Evolutionary conservation across 495 filamentous ascomycete species (phyloP).

Genomic region (Monascus purpureus): DNA sequence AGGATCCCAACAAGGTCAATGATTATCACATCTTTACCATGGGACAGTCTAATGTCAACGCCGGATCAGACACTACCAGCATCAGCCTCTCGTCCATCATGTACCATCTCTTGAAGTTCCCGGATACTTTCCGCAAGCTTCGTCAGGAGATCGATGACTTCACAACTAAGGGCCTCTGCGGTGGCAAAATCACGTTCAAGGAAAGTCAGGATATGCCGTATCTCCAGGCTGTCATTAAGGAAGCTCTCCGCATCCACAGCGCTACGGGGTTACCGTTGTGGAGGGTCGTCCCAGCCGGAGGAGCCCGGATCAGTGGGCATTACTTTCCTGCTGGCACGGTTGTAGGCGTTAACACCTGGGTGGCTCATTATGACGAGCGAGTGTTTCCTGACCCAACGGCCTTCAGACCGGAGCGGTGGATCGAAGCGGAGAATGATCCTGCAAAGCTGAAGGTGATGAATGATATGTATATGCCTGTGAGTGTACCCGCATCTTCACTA

Average conservation of each 20-base stretch:
- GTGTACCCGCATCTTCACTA: slow-evolving; percentile 2
- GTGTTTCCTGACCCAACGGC: slow-evolving; percentile 29
- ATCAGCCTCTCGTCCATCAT: slow-evolving; percentile 36
- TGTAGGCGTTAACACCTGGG: slow-evolving; percentile 42
- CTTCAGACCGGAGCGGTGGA: slow-evolving; percentile 25
- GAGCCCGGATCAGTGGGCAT: slow-evolving; percentile 18
- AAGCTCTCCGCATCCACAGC: slow-evolving; percentile 26
- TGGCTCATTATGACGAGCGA: slow-evolving; percentile 30
- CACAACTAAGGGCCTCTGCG: slow-evolving; percentile 17
- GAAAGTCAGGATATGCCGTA: slow-evolving; percentile 36
- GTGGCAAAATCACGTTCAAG: slow-evolving; percentile 24
- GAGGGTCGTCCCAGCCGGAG: slow-evolving; percentile 27
- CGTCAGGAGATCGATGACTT: slow-evolving; percentile 32
- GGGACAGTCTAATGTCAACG: slow-evolving; percentile 36
- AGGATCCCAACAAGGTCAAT: slow-evolving; percentile 43
- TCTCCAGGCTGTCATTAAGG: slow-evolving; percentile 34
- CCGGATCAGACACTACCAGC: slow-evolving; percentile 43
- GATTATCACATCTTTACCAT: slow-evolving; percentile 34
- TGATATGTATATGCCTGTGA: slow-evolving; percentile 29
- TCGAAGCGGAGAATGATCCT: slow-evolving; percentile 20
- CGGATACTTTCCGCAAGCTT: slow-evolving; percentile 20
- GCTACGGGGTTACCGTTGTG: slow-evolving; percentile 24
- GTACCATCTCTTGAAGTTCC: slow-evolving; percentile 33
- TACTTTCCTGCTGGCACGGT: slow-evolving; percentile 28
- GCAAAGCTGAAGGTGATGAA: slow-evolving; percentile 24